Percentiles rank a stretch among this genome's conserved stretches.
phyloP scores from a whole-genome alignment of 441 rosid genomes.

The Flueggea neowawraea region DNA sequence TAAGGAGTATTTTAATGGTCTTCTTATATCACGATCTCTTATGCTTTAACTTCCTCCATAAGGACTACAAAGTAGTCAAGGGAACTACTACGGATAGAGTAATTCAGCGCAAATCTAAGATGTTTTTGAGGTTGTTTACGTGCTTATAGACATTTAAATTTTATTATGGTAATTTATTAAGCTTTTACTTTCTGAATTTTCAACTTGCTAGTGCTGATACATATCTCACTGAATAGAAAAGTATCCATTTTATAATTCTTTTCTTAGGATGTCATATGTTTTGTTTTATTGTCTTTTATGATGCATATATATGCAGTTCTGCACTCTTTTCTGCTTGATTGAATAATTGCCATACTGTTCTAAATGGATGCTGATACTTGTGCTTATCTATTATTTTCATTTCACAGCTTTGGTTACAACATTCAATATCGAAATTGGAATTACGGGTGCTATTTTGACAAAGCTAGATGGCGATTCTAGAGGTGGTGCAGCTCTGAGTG shows the following conservation, averaged over 20 bases:
- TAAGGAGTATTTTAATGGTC: neutral
- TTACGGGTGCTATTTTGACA: constrained; percentile 97
- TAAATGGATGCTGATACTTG: neutral
- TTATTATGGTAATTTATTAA: too few relatives aligned
- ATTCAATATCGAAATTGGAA: constrained; percentile 96
- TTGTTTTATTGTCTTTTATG: too few relatives aligned
- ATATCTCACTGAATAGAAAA: too few relatives aligned
- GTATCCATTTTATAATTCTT: too few relatives aligned
- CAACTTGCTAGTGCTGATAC: too few relatives aligned
- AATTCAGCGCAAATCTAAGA: too few relatives aligned
- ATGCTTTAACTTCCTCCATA: neutral
- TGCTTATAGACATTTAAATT: too few relatives aligned
- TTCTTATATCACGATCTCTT: neutral
- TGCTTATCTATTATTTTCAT: neutral
- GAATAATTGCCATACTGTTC: neutral
- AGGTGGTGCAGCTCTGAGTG: constrained; percentile 99
- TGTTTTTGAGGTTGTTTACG: too few relatives aligned
- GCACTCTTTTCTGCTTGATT: too few relatives aligned
- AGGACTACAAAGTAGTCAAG: neutral
- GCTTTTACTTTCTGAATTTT: too few relatives aligned
- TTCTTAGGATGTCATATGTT: too few relatives aligned
- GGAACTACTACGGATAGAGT: neutral
- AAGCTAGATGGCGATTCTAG: constrained; percentile 99
- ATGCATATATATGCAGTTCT: too few relatives aligned
- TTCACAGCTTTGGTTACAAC: constrained; percentile 85